Conservation (phyloP, 805 yeast species). For the Ogataea wickerhamii region DNA sequence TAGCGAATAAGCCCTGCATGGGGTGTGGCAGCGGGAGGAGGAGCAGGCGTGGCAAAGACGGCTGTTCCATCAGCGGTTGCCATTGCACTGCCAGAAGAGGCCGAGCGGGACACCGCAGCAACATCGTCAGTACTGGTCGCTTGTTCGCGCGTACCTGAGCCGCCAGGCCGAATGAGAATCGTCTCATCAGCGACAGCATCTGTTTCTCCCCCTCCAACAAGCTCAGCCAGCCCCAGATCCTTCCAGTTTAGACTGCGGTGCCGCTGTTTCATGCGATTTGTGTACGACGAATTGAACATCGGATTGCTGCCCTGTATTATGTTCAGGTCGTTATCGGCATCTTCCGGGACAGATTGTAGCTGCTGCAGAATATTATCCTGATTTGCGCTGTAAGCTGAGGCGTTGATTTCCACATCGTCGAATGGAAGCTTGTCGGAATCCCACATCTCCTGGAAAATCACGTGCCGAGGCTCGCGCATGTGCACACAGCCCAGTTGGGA, state of each 20-base stretch:
- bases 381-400: slow-evolving; percentile 13
- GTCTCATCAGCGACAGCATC: slow-evolving; percentile 23
- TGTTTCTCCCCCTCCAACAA: slow-evolving; percentile 13
- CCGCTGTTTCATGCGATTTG: slow-evolving; percentile 26
- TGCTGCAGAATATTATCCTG: slow-evolving; percentile 26
- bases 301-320: slow-evolving; percentile 25
- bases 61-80: slow-evolving; percentile 10
- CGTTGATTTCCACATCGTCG: slow-evolving; percentile 32
- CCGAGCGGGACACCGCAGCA: neutral
- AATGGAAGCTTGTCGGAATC: slow-evolving; percentile 27
- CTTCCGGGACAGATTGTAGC: slow-evolving; percentile 27
- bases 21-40: too few relatives aligned
- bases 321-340: slow-evolving; percentile 25
- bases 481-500: slow-evolving; percentile 28
- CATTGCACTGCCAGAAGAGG: neutral
- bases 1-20: neutral
- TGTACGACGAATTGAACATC: slow-evolving; percentile 27
- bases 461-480: slow-evolving; percentile 29
- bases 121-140: neutral
- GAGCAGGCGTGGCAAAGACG: slow-evolving; percentile 3
- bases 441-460: slow-evolving; percentile 33
- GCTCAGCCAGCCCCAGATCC: slow-evolving; percentile 26
- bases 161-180: slow-evolving; percentile 22
- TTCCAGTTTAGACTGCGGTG: slow-evolving; percentile 30
- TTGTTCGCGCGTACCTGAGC: neutral